Evolutionary conservation across 2,329 filamentous ascomycete genomes (phyloP).

Genomic region (Pseudophaeomoniella oleicola): DNA sequence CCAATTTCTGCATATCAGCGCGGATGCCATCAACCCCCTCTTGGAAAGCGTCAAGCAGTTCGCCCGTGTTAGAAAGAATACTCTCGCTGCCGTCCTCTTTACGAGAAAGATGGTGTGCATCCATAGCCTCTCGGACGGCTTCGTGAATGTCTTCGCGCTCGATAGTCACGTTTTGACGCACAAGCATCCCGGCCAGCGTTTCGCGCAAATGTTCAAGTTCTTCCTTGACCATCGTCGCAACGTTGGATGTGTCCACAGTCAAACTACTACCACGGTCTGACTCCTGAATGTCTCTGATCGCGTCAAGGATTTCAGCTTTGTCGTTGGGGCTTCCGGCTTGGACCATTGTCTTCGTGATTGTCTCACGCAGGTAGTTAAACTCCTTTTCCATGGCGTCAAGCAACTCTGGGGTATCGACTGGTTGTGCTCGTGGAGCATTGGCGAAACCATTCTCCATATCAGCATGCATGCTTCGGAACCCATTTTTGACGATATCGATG

Average conservation of each 20-base stretch:
- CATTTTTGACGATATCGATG: constrained; percentile 51
- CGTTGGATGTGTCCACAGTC: constrained; percentile 25
- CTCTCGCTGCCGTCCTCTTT: constrained; percentile 42
- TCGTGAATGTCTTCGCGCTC: constrained; percentile 54
- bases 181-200: constrained; percentile 36
- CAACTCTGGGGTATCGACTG: constrained; percentile 48
- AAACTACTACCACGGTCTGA: constrained; percentile 28
- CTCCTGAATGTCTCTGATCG: constrained; percentile 47
- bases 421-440: constrained; percentile 20
- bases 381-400: constrained; percentile 65
- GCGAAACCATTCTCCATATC: constrained; percentile 39
- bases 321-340: constrained; percentile 39
- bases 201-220: constrained; percentile 49
- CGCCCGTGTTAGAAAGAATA: constrained; percentile 37
- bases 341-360: constrained; percentile 56
- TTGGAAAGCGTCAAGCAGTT: constrained; percentile 47
- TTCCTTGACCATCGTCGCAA: constrained; percentile 36
- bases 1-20: constrained; percentile 57
- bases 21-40: constrained; percentile 63
- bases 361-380: constrained; percentile 66
- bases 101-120: constrained; percentile 35
- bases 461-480: constrained; percentile 47
- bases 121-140: constrained; percentile 33
- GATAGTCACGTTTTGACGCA: constrained; percentile 27
- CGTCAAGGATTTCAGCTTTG: constrained; percentile 48